A percentile compares a stretch with the other conserved stretches of the same genome.
Conservation (phyloP, 306 rosid species). For the Fragaria vesca region DNA sequence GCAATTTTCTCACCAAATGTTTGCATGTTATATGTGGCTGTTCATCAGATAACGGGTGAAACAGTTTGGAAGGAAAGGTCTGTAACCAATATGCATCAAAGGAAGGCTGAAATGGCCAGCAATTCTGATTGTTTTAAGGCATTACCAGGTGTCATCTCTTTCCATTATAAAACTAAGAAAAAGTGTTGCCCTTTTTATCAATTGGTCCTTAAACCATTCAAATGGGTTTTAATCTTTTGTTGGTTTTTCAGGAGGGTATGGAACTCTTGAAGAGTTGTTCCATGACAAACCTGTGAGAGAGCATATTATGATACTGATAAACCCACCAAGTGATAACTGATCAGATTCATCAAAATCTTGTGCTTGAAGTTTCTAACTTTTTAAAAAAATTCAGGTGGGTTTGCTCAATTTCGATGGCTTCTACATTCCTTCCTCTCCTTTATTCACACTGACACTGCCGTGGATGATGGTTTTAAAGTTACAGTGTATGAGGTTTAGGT, state of each 20-base stretch:
- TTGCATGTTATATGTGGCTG: conserved; percentile 15
- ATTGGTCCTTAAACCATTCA: background rate
- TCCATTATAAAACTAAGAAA: background rate
- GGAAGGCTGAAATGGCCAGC: conserved; percentile 75
- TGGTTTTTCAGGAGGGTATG: conserved; percentile 51
- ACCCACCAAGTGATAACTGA: background rate
- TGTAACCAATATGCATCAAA: conserved; percentile 64
- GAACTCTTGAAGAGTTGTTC: conserved; percentile 56
- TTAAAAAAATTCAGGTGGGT: conserved; percentile 41
- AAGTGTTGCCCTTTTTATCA: background rate
- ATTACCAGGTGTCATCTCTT: conserved; percentile 46
- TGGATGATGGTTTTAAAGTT: no score
- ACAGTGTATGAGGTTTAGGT: background rate
- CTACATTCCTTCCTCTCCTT: no score
- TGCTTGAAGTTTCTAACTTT: background rate
- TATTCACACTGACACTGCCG: no score
- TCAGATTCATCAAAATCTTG: background rate
- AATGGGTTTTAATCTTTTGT: background rate
- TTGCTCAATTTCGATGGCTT: conserved; percentile 62
- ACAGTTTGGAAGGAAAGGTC: conserved; percentile 54
- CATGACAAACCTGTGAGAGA: conserved; percentile 58
- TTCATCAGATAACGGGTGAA: conserved; percentile 56
- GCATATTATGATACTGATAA: background rate
- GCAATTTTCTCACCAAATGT: background rate
- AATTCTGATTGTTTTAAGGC: conserved; percentile 64